These are phyloP conservation scores for Sanghuangporus sanghuang DNA, from an alignment of 1,284 basidiomycete species.

Conservation along the genomic window DNA sequence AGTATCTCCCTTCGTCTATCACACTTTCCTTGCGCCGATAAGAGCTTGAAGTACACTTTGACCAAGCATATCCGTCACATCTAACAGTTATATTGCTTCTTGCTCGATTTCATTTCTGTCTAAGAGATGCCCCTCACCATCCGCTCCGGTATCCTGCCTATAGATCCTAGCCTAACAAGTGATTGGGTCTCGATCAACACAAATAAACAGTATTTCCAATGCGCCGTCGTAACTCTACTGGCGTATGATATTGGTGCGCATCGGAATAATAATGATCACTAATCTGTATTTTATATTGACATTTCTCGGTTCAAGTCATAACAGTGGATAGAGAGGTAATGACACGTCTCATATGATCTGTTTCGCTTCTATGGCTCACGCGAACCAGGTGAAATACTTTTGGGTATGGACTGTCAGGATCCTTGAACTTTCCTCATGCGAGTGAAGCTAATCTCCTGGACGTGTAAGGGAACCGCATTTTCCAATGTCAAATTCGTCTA, in stretches of 20 bases:
- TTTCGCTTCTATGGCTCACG: not conserved
- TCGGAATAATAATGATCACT: not conserved
- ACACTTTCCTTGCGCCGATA: no score
- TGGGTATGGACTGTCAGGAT: not conserved
- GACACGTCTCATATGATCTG: not conserved
- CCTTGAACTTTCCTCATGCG: not conserved
- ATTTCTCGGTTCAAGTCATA: not conserved
- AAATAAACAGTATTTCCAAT: not conserved
- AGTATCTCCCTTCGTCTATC: no score
- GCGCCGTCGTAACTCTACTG: not conserved
- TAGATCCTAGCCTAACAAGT: not conserved
- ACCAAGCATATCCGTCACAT: no score
- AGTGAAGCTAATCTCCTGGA: not conserved
- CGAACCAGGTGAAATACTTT: not conserved
- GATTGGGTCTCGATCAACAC: not conserved
- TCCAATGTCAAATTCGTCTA: not conserved
- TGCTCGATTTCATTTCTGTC: not conserved
- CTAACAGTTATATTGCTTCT: no score
- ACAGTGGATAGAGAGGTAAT: not conserved
- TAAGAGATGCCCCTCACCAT: not conserved
- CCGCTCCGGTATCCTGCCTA: not conserved
- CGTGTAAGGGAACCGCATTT: not conserved
- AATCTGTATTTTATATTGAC: not conserved
- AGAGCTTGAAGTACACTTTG: no score
- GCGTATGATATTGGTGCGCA: not conserved